Base-by-base conservation (phyloP, 352 stramenopile genomes). In the Phytopythium ostracodes region DNA sequence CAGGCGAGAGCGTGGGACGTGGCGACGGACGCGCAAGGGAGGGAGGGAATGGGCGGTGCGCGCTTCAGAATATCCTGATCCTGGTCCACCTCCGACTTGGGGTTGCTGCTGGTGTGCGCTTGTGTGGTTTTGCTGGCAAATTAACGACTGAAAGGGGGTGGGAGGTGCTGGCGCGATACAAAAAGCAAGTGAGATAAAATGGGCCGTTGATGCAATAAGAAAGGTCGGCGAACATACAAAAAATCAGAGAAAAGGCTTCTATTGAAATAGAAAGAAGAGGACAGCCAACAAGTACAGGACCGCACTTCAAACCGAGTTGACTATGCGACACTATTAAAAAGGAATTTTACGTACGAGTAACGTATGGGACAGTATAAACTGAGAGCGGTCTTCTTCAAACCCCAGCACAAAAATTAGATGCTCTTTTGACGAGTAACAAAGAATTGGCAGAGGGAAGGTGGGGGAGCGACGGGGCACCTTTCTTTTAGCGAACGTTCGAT, bases 401-500 rank as follows among this genome's bases (percentile, higher is more conserved):
- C 14, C 1, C 15, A n/a, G 20, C 8, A 10, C 43, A 50, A 27
- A 29, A 18, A 15, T 50, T 50, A 47, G 42, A 47, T 7, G 42
- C 42, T 2, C 8, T 24, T 44, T 50, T 50, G 43, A 50, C 43
- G 43, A n/a, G 49, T 55, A 31, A 44, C 50, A 56, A 56, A 56
- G 50, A 56, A 56, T 31, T 33, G 31, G 31, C 29, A 56, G 49
- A 58, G 29, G 18, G 18, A 20, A 33, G 24, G n/a, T 20, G n/a
- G 47, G 5, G 17, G 17, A 56, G 50, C 50, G 50, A 56, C 50
- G 50, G 50, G 50, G 29, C 29, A 25, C 15, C 22, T 33, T 53
- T 27, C n/a, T 15, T 38, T 38, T 38, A 38, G 33, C 33, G 33
- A 38, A 53, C 15, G 22, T 53, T 33, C 46, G 17, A 47, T 53